A percentile compares a stretch with the other conserved stretches of the same genome.
phyloP scores from a whole-genome alignment of 2,329 filamentous ascomycete species.

The Leptographium radiaticola region DNA sequence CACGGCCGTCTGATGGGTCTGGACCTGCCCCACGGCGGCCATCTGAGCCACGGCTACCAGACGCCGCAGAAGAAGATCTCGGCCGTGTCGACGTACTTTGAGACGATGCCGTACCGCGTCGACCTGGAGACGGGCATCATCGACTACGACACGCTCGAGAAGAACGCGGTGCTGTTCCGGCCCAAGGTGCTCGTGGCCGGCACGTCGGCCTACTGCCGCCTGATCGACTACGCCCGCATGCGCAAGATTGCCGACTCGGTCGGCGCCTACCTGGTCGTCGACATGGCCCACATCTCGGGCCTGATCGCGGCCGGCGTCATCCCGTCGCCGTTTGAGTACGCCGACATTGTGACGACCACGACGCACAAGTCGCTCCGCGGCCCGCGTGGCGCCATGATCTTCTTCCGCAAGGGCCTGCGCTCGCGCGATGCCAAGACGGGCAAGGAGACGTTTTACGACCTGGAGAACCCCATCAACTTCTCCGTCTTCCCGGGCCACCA shows the following conservation, averaged over 20 bases:
- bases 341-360: slow-evolving; percentile 95
- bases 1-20: slow-evolving; percentile 96
- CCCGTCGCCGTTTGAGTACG: slow-evolving; percentile 80
- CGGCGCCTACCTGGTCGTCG: slow-evolving; percentile 86
- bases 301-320: slow-evolving; percentile 88
- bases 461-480: slow-evolving; percentile 95
- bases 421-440: slow-evolving; percentile 82
- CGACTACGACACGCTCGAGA: slow-evolving; percentile 87
- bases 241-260: slow-evolving; percentile 88
- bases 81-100: slow-evolving; percentile 95
- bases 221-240: slow-evolving; percentile 96
- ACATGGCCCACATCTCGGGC: slow-evolving; percentile 98
- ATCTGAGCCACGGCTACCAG: slow-evolving; percentile 95
- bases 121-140: slow-evolving; percentile 86
- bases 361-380: slow-evolving; percentile 98
- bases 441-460: slow-evolving; percentile 80
- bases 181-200: slow-evolving; percentile 94
- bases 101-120: slow-evolving; percentile 94
- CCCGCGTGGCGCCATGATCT: slow-evolving; percentile 98
- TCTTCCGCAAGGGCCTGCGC: slow-evolving; percentile 95
- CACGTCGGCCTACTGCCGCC: slow-evolving; percentile 94
- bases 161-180: slow-evolving; percentile 82
- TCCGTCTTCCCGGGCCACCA: slow-evolving; percentile 99
- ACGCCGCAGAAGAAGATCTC: slow-evolving; percentile 95
- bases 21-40: slow-evolving; percentile 86